Base-by-base conservation (phyloP, 2,329 filamentous ascomycete species). In the Colletotrichum spaethianum region DNA sequence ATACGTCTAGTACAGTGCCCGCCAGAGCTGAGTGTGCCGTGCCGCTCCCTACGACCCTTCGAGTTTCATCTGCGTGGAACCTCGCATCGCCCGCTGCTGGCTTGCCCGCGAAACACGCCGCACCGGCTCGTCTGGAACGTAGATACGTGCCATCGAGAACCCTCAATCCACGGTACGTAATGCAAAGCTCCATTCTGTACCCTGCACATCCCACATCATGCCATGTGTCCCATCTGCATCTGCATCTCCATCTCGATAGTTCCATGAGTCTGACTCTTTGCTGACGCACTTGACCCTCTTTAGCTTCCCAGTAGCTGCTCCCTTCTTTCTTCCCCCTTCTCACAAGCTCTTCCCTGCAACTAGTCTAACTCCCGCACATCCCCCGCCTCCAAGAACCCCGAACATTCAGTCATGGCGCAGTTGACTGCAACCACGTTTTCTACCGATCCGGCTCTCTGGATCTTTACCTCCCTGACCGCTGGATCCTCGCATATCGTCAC, bases 401-500 rank as follows among this genome's bases (percentile, higher is more conserved):
- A 50, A 50, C 53, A 57, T 40, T 18, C 46, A 71, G 73, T 67
- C 71, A 75, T 74, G 74, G 62, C 75, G 46, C 60, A 63, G 60
- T 36, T 48, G 36, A 70, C 75, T 28, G 67, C 75, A 62, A 80
- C 81, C 57, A 83, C 86, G 64, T 88, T 85, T 80, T 86, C 86
- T 75, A 87, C 86, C 76, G 92, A 94, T 81, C 89, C 92, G 60
- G 87, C 92, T 36, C 91, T 99, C 74, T 99, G 96, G 86, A 93
- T 99, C 78, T 98, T 97, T 85, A 98, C 96, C 73, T 98, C 96
- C 64, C 89, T 99, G 67, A 98, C 96, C 26, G 94, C 96, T 71
- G 96, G 96, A 75, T 98, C 95, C 50, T 97, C 95, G 31, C 95
- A 98, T 82, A 98, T 98, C 81, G 92, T 98, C 79, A 98, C 96